Evolutionary conservation across 768 basidiomycete species (phyloP).

Genomic region (Trametopsis cervina): DNA sequence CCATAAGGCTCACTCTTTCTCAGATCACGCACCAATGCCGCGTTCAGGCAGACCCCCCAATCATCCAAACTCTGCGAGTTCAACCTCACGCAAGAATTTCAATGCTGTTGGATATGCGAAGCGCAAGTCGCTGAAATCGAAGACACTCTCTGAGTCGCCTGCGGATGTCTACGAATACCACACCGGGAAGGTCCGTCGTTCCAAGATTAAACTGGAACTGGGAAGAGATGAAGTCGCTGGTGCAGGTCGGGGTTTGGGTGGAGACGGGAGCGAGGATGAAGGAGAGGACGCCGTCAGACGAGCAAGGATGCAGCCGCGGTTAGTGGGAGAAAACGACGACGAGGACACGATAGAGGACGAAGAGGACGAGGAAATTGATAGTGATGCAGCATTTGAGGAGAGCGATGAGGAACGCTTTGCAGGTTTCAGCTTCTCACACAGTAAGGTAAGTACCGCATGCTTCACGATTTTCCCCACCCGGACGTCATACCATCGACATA

Average conservation of each 20-base stretch:
- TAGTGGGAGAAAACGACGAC: constrained; percentile 44
- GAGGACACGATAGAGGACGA: constrained; percentile 55
- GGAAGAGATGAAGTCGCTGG: constrained; percentile 46
- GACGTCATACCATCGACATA: neutral
- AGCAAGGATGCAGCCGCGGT: constrained; percentile 30
- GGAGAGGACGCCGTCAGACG: constrained; percentile 22
- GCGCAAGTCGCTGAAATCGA: constrained; percentile 38
- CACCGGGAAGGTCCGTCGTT: constrained; percentile 41
- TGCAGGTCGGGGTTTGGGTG: constrained; percentile 26
- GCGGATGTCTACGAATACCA: constrained; percentile 61
- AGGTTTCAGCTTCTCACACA: constrained; percentile 43
- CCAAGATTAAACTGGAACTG: constrained; percentile 45
- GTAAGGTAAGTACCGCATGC: constrained; percentile 18
- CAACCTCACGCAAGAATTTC: constrained; percentile 21
- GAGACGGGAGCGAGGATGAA: constrained; percentile 29
- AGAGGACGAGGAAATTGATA: constrained; percentile 82
- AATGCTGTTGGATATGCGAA: constrained; percentile 47
- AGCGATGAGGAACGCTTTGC: constrained; percentile 75
- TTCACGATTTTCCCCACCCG: neutral
- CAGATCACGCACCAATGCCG: neutral
- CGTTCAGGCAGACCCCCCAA: too few species aligned
- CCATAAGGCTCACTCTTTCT: neutral
- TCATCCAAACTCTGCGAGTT: too few species aligned
- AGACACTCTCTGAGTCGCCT: constrained; percentile 25
- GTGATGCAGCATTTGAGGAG: constrained; percentile 79